A percentile compares a stretch with the other conserved stretches of the same genome.
These are phyloP conservation scores for Hypoxylon sp. DNA, from an alignment of 2,329 filamentous ascomycete genomes.

Conservation along the genomic window DNA sequence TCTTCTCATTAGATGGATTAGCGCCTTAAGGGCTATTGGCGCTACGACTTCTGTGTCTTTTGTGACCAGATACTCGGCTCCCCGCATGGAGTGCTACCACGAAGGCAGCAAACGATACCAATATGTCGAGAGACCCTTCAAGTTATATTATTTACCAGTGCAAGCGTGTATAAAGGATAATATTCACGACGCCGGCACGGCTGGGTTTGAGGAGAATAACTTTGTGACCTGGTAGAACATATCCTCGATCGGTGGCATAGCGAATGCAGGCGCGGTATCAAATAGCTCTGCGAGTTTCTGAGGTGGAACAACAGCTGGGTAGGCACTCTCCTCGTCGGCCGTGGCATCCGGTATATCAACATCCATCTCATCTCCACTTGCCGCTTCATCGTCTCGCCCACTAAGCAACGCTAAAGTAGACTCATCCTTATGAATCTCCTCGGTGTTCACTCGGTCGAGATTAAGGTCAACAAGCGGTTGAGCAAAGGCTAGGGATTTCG, in stretches of 20 bases:
- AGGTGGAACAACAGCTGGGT: constrained; percentile 72
- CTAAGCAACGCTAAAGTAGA: constrained; percentile 53
- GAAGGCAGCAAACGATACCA: neutral
- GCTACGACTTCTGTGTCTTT: neutral
- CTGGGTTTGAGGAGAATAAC: constrained; percentile 71
- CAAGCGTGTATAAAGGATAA: neutral
- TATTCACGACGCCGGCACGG: constrained; percentile 48
- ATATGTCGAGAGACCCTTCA: too few species aligned
- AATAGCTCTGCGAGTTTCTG: constrained; percentile 79
- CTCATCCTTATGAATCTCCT: constrained; percentile 47
- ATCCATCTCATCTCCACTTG: constrained; percentile 61
- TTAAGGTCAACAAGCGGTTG: constrained; percentile 68
- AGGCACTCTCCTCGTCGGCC: constrained; percentile 64
- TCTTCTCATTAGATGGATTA: neutral
- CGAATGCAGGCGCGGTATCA: constrained; percentile 75
- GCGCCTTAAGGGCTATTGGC: neutral
- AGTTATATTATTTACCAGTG: neutral
- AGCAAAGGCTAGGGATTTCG: constrained; percentile 64
- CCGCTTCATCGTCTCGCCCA: constrained; percentile 57
- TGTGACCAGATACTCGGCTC: neutral
- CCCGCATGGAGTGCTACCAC: neutral
- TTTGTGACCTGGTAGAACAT: constrained; percentile 80
- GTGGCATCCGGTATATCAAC: constrained; percentile 63
- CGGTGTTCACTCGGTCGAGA: constrained; percentile 57
- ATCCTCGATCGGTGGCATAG: constrained; percentile 78